These are phyloP conservation scores for Phialophora verrucosa DNA, from an alignment of 2,329 filamentous ascomycete species.

Conservation along the genomic window DNA sequence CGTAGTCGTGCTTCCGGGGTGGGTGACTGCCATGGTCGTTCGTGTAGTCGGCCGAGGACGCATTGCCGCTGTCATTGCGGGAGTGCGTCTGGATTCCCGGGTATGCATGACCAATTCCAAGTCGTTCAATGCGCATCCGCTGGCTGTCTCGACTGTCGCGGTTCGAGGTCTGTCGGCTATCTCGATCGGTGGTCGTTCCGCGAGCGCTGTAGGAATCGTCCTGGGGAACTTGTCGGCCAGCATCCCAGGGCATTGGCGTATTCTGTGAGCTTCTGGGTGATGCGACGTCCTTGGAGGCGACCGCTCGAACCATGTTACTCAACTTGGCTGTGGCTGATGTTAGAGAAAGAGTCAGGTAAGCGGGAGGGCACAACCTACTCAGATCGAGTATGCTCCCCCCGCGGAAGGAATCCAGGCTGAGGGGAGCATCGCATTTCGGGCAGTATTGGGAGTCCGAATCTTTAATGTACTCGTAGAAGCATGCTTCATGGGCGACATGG, in stretches of 20 bases:
- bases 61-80: constrained; percentile 76
- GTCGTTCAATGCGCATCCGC: constrained; percentile 54
- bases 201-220: constrained; percentile 38
- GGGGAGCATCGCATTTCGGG: constrained; percentile 87
- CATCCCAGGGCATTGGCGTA: constrained; percentile 68
- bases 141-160: constrained; percentile 53
- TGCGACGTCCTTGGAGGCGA: constrained; percentile 69
- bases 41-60: constrained; percentile 76
- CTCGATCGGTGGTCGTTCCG: constrained; percentile 22
- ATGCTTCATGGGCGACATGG: constrained; percentile 97
- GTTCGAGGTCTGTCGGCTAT: constrained; percentile 42
- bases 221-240: constrained; percentile 43
- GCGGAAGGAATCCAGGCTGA: constrained; percentile 89
- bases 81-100: constrained; percentile 57
- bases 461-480: constrained; percentile 97
- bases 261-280: constrained; percentile 56
- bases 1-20: constrained; percentile 84
- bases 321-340: constrained; percentile 74
- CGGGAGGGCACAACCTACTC: constrained; percentile 60
- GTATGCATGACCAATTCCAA: constrained; percentile 42
- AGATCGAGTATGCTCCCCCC: constrained; percentile 92
- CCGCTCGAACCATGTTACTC: constrained; percentile 87
- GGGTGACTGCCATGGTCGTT: constrained; percentile 61
- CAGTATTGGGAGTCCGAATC: constrained; percentile 94
- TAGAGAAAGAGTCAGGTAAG: constrained; percentile 33